These are phyloP conservation scores for Diaporthe sp. DNA, from an alignment of 2,329 filamentous ascomycete genomes.

Conservation along the genomic window DNA sequence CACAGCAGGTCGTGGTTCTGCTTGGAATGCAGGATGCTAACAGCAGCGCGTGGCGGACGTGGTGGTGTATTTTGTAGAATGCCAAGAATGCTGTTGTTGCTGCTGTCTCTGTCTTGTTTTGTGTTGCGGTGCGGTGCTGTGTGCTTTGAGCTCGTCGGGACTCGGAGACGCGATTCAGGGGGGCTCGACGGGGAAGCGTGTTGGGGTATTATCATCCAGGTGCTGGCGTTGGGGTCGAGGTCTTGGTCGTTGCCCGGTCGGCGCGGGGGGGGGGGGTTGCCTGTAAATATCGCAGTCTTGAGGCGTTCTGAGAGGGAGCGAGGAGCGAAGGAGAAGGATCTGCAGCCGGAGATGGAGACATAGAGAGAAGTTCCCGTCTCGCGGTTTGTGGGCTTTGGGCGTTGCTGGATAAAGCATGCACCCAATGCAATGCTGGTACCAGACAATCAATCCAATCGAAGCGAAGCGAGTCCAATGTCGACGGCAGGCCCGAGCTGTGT, in stretches of 20 bases:
- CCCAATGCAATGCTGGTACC: conserved; percentile 10
- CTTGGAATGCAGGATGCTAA: conserved; percentile 2
- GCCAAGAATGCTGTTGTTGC: conserved; percentile 13
- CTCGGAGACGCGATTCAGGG: conserved; percentile 30
- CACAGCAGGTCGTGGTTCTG: not conserved
- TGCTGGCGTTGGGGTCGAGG: not conserved
- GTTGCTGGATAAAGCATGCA: conserved; percentile 1
- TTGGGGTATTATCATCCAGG: conserved; percentile 17
- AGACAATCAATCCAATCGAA: conserved; percentile 29
- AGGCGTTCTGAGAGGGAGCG: not conserved
- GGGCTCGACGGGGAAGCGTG: conserved; percentile 17
- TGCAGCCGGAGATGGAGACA: conserved; percentile 14
- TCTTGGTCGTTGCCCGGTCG: conserved; percentile 13
- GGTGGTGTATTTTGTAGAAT: not conserved
- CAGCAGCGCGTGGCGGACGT: not conserved
- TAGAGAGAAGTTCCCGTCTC: conserved; percentile 11
- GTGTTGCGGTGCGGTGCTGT: not conserved
- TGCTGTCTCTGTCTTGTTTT: not conserved
- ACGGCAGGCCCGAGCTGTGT: conserved; percentile 27
- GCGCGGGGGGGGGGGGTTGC: not conserved
- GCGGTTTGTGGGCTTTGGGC: not conserved
- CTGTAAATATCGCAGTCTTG: conserved; percentile 1
- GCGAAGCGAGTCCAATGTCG: conserved; percentile 27
- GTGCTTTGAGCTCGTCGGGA: conserved; percentile 1
- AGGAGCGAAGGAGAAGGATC: conserved; percentile 7